Conservation (phyloP, 768 basidiomycete species). For the Candolleomyces eurysporus region DNA sequence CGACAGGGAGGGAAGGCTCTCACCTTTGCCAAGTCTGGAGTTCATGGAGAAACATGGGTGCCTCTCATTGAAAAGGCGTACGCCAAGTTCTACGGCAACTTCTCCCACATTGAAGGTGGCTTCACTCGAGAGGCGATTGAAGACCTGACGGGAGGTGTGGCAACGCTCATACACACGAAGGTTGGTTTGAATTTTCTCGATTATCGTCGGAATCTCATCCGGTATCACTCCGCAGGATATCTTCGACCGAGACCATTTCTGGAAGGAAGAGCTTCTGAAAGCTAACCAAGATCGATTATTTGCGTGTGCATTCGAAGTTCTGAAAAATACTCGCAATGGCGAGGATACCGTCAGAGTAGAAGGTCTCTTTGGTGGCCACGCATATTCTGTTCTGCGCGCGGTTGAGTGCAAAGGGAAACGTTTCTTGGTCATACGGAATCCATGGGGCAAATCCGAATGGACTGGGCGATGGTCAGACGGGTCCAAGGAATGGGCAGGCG, state of each 20-base stretch:
- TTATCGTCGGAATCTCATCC: neutral
- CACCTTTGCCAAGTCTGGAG: constrained; percentile 48
- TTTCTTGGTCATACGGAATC: constrained; percentile 48
- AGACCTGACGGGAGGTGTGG: constrained; percentile 48
- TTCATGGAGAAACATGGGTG: constrained; percentile 55
- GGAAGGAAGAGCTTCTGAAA: constrained; percentile 49
- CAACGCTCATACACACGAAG: constrained; percentile 22
- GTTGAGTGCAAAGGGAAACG: constrained; percentile 42
- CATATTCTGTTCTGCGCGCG: constrained; percentile 46
- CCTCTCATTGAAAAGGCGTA: constrained; percentile 58
- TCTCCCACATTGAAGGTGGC: constrained; percentile 41
- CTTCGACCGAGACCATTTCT: constrained; percentile 48
- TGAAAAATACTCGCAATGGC: constrained; percentile 25
- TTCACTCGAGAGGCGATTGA: constrained; percentile 48
- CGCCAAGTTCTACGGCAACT: constrained; percentile 55
- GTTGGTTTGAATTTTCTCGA: neutral
- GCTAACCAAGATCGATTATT: constrained; percentile 54
- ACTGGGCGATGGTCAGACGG: constrained; percentile 50
- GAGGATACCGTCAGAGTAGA: constrained; percentile 19
- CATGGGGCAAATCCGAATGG: constrained; percentile 50
- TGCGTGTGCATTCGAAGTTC: constrained; percentile 43
- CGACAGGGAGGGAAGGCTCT: constrained; percentile 46
- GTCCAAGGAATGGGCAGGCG: constrained; percentile 46
- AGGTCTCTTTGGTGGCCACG: constrained; percentile 43
- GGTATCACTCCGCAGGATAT: constrained; percentile 34